These are phyloP conservation scores for Rutstroemia sp. DNA, from an alignment of 2,329 filamentous ascomycete genomes.

Conservation along the genomic window DNA sequence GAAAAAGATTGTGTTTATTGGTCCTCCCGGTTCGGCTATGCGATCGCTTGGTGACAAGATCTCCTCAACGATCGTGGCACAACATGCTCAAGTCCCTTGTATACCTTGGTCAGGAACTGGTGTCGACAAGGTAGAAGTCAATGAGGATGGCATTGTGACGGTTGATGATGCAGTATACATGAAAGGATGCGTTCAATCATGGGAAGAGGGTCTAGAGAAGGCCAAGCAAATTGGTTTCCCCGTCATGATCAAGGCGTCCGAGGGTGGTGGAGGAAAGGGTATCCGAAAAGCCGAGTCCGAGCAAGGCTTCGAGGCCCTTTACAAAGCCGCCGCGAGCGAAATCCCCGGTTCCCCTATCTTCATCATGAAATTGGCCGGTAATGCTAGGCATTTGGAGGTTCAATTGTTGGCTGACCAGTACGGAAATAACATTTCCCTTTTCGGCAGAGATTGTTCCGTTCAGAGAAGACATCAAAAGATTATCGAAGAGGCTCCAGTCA, in stretches of 20 bases:
- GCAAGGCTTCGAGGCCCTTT: constrained; percentile 76
- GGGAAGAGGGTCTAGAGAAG: constrained; percentile 80
- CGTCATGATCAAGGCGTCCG: constrained; percentile 99
- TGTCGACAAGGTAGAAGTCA: constrained; percentile 72
- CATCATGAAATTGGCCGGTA: constrained; percentile 99
- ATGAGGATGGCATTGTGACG: constrained; percentile 81
- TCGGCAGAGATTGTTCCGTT: constrained; percentile 97
- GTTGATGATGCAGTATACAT: constrained; percentile 79
- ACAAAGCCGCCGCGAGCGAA: constrained; percentile 93
- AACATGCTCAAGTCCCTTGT: constrained; percentile 91
- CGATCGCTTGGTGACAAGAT: constrained; percentile 99
- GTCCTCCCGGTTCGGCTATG: constrained; percentile 96
- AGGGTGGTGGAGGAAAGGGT: constrained; percentile 98
- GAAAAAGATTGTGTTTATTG: constrained; percentile 99
- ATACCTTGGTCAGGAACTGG: constrained; percentile 99
- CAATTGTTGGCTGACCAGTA: constrained; percentile 98
- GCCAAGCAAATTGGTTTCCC: constrained; percentile 93
- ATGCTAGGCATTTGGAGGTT: constrained; percentile 93
- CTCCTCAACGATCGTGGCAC: constrained; percentile 96
- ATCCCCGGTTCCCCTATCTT: constrained; percentile 99
- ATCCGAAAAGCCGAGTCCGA: constrained; percentile 90
- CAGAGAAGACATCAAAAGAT: constrained; percentile 99
- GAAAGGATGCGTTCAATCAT: constrained; percentile 84
- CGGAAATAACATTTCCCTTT: constrained; percentile 98
- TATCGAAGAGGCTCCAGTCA: constrained; percentile 97